These are phyloP conservation scores for Neurospora sp. DNA, from an alignment of 495 filamentous ascomycete species.

Conservation along the genomic window DNA sequence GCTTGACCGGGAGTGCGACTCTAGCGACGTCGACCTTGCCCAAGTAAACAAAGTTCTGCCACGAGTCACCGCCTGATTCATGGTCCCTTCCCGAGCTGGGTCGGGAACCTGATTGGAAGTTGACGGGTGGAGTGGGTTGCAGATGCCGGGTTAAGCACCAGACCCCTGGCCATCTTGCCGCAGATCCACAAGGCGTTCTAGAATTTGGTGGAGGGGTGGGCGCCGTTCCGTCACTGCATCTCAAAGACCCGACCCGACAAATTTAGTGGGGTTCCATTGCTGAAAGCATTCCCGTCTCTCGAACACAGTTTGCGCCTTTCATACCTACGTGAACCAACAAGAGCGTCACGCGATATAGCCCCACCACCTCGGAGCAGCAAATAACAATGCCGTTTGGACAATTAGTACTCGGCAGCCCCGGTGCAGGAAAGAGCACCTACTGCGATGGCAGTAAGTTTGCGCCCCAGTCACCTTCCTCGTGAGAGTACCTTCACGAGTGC, in stretches of 20 bases:
- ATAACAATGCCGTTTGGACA: constrained; percentile 46
- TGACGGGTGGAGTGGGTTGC: not conserved
- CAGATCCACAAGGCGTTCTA: not conserved
- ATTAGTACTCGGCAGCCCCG: constrained; percentile 85
- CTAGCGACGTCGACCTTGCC: not conserved
- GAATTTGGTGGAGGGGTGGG: not conserved
- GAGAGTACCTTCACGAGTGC: not conserved
- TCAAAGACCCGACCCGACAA: not conserved
- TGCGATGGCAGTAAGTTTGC: constrained; percentile 70
- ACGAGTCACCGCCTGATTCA: not conserved
- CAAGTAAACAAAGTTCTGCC: not conserved
- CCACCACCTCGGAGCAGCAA: not conserved
- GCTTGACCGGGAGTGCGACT: not conserved
- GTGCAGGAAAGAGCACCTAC: constrained; percentile 92
- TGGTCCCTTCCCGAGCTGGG: not conserved
- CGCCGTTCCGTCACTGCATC: not conserved
- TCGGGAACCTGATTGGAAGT: not conserved
- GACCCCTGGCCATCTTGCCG: not conserved
- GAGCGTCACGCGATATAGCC: not conserved
- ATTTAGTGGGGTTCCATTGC: not conserved
- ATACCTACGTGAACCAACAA: not conserved
- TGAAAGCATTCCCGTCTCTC: not conserved
- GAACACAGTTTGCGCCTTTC: not conserved
- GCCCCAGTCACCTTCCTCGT: not conserved
- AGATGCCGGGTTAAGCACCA: not conserved